Percentiles rank a stretch among this genome's conserved stretches.
Evolutionary conservation across 345 rosid species (phyloP).

Genomic region (Orychophragmus violaceus): DNA sequence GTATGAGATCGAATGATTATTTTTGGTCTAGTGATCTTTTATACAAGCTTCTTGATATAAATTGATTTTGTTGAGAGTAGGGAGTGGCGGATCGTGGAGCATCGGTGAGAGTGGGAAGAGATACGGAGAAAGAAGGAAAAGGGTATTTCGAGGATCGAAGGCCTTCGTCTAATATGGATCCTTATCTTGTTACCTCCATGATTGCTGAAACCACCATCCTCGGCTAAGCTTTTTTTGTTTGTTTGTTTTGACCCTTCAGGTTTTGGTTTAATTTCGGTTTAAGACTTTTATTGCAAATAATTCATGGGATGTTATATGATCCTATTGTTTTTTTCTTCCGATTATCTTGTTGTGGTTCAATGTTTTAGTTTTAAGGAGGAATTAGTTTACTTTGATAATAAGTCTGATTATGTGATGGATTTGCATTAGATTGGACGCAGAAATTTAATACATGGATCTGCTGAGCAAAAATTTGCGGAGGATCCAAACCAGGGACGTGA

Average conservation of each 20-base stretch:
- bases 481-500: too few species aligned
- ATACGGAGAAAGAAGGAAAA: conserved; percentile 68
- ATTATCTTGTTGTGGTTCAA: too few species aligned
- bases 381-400: too few species aligned
- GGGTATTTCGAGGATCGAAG: conserved; percentile 80
- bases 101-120: conserved; percentile 68
- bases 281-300: background rate
- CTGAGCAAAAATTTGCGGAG: too few species aligned
- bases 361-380: background rate
- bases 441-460: too few species aligned
- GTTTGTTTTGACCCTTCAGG: background rate
- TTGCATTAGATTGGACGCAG: too few species aligned
- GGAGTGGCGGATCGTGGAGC: conserved; percentile 77
- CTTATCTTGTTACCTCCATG: conserved; percentile 67
- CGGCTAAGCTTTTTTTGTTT: conserved; percentile 6
- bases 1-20: conserved; percentile 29
- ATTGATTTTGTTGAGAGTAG: conserved; percentile 24
- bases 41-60: background rate
- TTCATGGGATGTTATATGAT: background rate
- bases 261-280: background rate
- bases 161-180: conserved; percentile 84
- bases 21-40: background rate
- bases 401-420: too few species aligned
- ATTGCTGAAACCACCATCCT: conserved; percentile 28
- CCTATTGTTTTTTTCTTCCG: background rate